Evolutionary conservation across 2,329 filamentous ascomycete species (phyloP), one percentile per base, ranked within the genome.

Genomic region (Alternaria alternata): DNA sequence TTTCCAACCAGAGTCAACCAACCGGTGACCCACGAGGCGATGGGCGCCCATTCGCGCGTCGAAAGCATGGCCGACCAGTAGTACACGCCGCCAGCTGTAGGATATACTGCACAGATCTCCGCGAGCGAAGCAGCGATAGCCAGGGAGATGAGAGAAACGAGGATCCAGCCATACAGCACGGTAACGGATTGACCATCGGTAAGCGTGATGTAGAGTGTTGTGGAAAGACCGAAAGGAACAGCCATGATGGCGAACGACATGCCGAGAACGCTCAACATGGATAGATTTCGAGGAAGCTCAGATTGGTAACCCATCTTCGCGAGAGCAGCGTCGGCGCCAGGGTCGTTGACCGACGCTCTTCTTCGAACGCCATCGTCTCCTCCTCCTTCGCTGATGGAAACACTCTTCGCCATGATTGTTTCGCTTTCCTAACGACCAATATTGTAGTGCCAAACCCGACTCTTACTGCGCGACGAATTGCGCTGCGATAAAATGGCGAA

Each of bases 161-260:
- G 79, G 24, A 90, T 78, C 88, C 89, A 92, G 41, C 90, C 90
- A 84, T 87, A 92, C 65, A 92, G 80, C 41, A 91, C 84, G 24
- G 88, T 90, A 16, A 91, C 89, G 43, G 84, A 84, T 74, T 90
- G 87, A 22, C 90, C 90, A 75, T 91, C 88, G 18, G 85, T 85
- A 28, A 92, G 82, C 22, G 87, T 88, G 73, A 91, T 89, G 78
- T 87, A 88, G 63, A 92, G 81, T 1, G 89, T 91, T 16, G 89
- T 91, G 30, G 83, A 87, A 38, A 91, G 81, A 36, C 89, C 89
- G 66, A 88, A 90, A 1, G 88, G 88, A 11, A 88, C 88, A 11
- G 89, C 89, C 88, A 92, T 91, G 75, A 92, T 91, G 52, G 89
- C 89, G 72, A 92, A 92, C 44, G 88, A 90, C 78, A 89, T 71